Percentiles rank a stretch among this genome's conserved stretches.
Evolutionary conservation across 192 early-diverging fungal genomes (phyloP).

Genomic region (Coemansia sp.): DNA sequence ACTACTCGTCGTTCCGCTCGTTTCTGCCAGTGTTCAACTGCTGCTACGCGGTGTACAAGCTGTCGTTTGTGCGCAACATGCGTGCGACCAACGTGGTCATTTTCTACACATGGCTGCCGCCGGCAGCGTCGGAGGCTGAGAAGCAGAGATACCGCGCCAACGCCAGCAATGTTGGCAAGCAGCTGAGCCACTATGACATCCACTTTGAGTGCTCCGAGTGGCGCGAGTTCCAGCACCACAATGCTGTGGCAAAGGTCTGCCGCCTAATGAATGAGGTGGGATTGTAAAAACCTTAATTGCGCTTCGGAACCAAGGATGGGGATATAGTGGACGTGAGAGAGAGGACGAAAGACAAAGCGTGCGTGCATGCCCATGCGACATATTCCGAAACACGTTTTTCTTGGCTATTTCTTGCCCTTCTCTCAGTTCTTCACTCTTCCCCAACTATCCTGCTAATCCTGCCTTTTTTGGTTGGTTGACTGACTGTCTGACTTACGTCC

Average conservation of each 20-base stretch:
- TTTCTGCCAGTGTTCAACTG: conserved; percentile 13
- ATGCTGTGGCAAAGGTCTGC: conserved; percentile 4
- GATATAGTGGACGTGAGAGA: too few species aligned
- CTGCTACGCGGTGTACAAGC: conserved; percentile 21
- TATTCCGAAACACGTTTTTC: too few species aligned
- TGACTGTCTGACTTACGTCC: too few species aligned
- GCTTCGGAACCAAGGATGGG: too few species aligned
- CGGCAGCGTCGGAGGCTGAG: conserved; percentile 9
- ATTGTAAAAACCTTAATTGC: too few species aligned
- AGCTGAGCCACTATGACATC: conserved; percentile 19
- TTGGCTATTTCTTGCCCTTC: too few species aligned
- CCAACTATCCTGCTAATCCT: too few species aligned
- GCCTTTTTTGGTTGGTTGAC: too few species aligned
- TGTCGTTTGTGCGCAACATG: conserved; percentile 17
- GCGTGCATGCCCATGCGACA: too few species aligned
- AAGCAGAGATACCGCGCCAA: conserved; percentile 10
- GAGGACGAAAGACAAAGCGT: too few species aligned
- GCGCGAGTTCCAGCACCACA: conserved; percentile 17
- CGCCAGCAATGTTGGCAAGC: background rate
- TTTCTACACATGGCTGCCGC: conserved; percentile 24
- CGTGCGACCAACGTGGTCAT: conserved; percentile 5
- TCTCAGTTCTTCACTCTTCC: too few species aligned
- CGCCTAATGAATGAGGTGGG: background rate
- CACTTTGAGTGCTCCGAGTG: conserved; percentile 15
- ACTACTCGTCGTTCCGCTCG: conserved; percentile 11